Percentiles rank a stretch among this genome's conserved stretches.
Evolutionary conservation across 2,329 filamentous ascomycete genomes (phyloP).

Genomic region (Colletotrichum neosansevieriae): DNA sequence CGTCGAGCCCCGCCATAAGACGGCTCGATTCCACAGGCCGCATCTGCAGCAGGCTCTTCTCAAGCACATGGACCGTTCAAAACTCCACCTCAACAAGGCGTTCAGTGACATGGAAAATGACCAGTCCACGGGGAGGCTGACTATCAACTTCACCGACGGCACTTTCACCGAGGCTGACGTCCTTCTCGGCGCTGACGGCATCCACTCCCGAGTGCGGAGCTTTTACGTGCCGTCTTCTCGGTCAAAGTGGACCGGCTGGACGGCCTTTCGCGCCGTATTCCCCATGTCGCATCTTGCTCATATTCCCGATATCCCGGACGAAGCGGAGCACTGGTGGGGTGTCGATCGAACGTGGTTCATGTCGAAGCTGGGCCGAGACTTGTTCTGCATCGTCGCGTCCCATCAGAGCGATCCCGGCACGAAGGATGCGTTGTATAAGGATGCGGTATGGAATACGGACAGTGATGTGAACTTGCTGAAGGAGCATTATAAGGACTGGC

Average conservation of each 20-base stretch:
- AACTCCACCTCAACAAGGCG: conserved; percentile 58
- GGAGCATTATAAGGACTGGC: conserved; percentile 56
- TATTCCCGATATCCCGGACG: conserved; percentile 53
- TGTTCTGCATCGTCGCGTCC: conserved; percentile 59
- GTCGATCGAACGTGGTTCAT: conserved; percentile 57
- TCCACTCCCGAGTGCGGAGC: conserved; percentile 59
- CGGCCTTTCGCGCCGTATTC: conserved; percentile 59
- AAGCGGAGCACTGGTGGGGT: conserved; percentile 60
- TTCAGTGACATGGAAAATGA: conserved; percentile 52
- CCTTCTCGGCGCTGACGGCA: conserved; percentile 65
- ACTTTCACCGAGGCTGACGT: conserved; percentile 57
- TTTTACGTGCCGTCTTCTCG: conserved; percentile 57
- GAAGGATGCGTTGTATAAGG: conserved; percentile 46
- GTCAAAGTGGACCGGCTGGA: conserved; percentile 57
- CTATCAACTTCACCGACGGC: conserved; percentile 62
- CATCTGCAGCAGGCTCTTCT: conserved; percentile 63
- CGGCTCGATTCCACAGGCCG: conserved; percentile 59
- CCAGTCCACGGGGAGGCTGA: conserved; percentile 44
- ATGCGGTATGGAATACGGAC: conserved; percentile 53
- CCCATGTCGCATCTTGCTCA: conserved; percentile 53
- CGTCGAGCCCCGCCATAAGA: conserved; percentile 53
- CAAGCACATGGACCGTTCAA: conserved; percentile 55
- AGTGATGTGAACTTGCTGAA: conserved; percentile 53
- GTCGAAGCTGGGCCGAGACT: conserved; percentile 53
- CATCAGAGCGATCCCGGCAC: conserved; percentile 52